These are phyloP conservation scores for Beauveria caledonica DNA, from an alignment of 2,329 filamentous ascomycete genomes.

Conservation along the genomic window DNA sequence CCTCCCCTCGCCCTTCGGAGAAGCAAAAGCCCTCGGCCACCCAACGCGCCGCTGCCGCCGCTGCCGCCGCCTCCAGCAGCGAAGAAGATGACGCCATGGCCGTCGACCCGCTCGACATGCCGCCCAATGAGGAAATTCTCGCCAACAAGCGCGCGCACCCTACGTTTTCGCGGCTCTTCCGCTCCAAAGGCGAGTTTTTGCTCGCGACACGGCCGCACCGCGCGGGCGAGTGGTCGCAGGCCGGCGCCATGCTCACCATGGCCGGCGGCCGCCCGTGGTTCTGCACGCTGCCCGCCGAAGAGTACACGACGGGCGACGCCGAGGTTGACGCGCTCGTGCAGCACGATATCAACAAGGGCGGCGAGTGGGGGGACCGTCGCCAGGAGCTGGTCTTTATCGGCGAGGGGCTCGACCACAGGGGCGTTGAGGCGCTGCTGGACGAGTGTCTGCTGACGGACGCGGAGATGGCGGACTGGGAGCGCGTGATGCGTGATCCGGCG, in stretches of 20 bases:
- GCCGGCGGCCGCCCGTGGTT: conserved; percentile 50
- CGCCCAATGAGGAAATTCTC: conserved; percentile 37
- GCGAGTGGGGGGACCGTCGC: conserved; percentile 60
- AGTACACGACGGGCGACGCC: conserved; percentile 39
- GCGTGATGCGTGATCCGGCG: conserved; percentile 37
- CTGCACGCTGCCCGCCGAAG: conserved; percentile 45
- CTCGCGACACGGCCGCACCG: conserved; percentile 49
- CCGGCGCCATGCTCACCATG: conserved; percentile 55
- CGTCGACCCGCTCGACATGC: conserved; percentile 24
- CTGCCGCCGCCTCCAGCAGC: conserved; percentile 11
- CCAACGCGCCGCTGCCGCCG: conserved; percentile 10
- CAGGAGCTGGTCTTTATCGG: conserved; percentile 71
- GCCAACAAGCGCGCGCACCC: conserved; percentile 47
- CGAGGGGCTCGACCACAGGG: conserved; percentile 47
- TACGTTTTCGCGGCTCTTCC: conserved; percentile 46
- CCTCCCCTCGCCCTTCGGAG: conserved; percentile 8
- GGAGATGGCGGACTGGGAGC: conserved; percentile 48
- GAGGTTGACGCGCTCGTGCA: conserved; percentile 40
- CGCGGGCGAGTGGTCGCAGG: conserved; percentile 54
- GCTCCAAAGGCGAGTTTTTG: conserved; percentile 55
- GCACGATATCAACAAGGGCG: conserved; percentile 43
- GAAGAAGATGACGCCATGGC: conserved; percentile 11
- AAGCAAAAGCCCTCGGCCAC: background rate
- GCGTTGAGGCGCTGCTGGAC: conserved; percentile 47
- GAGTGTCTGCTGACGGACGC: conserved; percentile 51